Evolutionary conservation across 2,329 filamentous ascomycete species (phyloP), one percentile per base, ranked within the genome.

Genomic region (Paramyrothecium roridum): DNA sequence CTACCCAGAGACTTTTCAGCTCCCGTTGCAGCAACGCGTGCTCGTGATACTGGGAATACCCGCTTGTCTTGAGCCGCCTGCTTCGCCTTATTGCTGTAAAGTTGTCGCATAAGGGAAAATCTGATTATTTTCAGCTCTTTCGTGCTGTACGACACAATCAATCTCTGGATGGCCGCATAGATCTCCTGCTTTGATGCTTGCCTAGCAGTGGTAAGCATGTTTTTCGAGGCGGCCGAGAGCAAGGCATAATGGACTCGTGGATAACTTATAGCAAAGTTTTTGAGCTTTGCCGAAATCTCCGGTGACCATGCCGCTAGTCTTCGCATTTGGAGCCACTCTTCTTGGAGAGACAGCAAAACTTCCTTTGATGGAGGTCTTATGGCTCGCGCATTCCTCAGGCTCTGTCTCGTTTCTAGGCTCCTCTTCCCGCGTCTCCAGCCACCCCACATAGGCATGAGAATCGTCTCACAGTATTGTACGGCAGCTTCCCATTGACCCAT

Each of bases 381-480:
- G 62, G 11, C 74, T 70, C 16, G 74, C 57, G 22, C 57, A 50
- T 20, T 65, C 67, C 52, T 61, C 60, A 48, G 65, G 54, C 20
- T 50, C 21, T 13, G 23, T 30, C 30, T 26, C 23, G 22, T 19
- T 63, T 67, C 51, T 60, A 61, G 37, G 8, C 52, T 50, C 53
- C 47, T 53, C 45, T 62, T 55, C 7, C 59, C 33, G 19, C 63
- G 60, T 16, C 57, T 61, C 90, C 92, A 97, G 22, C 91, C 91
- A 12, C 83, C 82, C 82, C 92, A 96, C 34, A 83, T 79, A 1
- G 83, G 80, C 82, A 96, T 96, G 54, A 98, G 85, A 57, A 85
- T 83, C 23, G 79, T 73, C 74, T 98, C 93, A 67, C 90, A 93
- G 52, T 87, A 73, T 21, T 75, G 67, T 72, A 95, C 96, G 40